Conservation (phyloP, 768 basidiomycete genomes). For the Terana coerulea region DNA sequence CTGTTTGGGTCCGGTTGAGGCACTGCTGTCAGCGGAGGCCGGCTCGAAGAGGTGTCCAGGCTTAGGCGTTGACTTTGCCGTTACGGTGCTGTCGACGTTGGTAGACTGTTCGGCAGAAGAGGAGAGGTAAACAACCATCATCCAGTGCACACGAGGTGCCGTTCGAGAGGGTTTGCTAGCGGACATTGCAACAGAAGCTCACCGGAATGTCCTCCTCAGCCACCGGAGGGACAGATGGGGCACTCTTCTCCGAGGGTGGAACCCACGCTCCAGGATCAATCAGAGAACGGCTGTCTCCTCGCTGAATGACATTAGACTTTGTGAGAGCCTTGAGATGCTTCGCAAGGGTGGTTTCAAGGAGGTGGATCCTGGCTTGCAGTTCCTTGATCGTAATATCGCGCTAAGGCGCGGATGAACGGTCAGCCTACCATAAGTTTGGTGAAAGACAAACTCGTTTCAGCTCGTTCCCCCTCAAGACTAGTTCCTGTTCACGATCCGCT, state of each 20-base stretch:
- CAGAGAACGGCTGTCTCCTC: slow-evolving; percentile 20
- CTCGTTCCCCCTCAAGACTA: slow-evolving; percentile 33
- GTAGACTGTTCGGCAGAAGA: slow-evolving; percentile 17
- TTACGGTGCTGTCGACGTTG: slow-evolving; percentile 18
- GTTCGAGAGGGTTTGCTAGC: neutral
- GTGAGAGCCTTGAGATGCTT: slow-evolving; percentile 27
- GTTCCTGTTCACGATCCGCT: slow-evolving; percentile 29
- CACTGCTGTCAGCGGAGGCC: neutral
- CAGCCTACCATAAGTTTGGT: neutral
- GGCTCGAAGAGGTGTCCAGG: slow-evolving; percentile 4
- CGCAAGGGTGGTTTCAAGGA: slow-evolving; percentile 27
- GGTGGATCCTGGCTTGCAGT: slow-evolving; percentile 24
- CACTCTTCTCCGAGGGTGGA: slow-evolving; percentile 23
- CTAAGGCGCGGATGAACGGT: slow-evolving; percentile 12
- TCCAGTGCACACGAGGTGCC: neutral
- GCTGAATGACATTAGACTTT: slow-evolving; percentile 11
- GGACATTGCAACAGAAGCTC: neutral
- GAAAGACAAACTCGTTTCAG: slow-evolving; percentile 26
- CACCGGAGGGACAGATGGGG: slow-evolving; percentile 16
- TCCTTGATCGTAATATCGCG: slow-evolving; percentile 29
- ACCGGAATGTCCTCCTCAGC: slow-evolving; percentile 24
- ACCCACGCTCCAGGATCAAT: slow-evolving; percentile 28
- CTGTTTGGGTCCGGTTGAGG: slow-evolving; percentile 3
- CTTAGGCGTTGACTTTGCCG: slow-evolving; percentile 14
- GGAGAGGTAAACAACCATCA: neutral